phyloP scores from a whole-genome alignment of 2,329 filamentous ascomycete species.

The Exophiala oligosperma region DNA sequence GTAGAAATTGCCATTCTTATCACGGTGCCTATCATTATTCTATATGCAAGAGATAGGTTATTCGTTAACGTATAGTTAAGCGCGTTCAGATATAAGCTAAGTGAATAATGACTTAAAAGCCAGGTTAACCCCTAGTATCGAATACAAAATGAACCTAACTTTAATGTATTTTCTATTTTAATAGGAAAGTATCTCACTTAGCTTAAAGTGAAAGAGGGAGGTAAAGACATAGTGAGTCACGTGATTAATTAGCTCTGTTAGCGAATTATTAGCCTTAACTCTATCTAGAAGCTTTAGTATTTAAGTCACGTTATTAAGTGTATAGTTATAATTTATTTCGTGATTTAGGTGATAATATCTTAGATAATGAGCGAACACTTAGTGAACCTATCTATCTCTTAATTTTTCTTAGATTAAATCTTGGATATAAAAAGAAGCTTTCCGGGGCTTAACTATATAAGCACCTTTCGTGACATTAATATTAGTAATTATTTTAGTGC shows the following conservation, averaged over 20 bases:
- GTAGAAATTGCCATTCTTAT: not conserved
- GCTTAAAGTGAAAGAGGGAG: constrained; percentile 3
- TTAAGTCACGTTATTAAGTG: not conserved
- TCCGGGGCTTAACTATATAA: not conserved
- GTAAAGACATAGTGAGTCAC: not conserved
- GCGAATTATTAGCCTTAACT: not conserved
- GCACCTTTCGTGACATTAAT: not conserved
- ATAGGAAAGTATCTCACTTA: not conserved
- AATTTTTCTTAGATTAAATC: not conserved
- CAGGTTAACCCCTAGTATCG: not conserved
- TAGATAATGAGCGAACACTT: not conserved
- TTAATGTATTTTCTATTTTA: not conserved
- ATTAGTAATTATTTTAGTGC: not conserved
- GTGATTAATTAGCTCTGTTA: not conserved
- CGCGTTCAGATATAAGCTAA: not conserved
- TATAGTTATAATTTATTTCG: not conserved
- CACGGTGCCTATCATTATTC: not conserved
- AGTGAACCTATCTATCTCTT: not conserved
- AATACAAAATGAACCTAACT: not conserved
- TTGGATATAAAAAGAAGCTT: not conserved
- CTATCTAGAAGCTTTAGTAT: not conserved
- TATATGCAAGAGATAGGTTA: not conserved
- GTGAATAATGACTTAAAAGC: not conserved
- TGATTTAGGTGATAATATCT: not conserved
- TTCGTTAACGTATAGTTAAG: not conserved